phyloP scores from a whole-genome alignment of 306 rosid species.

The Inga leiocalycina region DNA sequence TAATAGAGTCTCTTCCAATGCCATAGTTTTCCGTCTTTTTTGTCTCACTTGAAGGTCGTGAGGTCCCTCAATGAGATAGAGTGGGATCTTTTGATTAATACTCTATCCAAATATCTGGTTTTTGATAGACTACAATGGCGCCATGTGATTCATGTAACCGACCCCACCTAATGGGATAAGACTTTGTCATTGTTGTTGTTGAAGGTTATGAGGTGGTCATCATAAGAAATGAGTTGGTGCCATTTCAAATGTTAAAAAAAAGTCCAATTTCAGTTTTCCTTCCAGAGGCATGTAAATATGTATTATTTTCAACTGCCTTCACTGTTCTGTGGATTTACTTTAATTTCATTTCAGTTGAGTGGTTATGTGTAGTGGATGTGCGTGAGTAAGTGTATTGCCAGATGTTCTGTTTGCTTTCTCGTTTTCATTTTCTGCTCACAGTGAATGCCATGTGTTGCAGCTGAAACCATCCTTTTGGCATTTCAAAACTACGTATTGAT shows the following conservation, averaged over 20 bases:
- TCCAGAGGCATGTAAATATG: too few relatives aligned
- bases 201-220: neutral
- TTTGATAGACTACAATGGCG: too few relatives aligned
- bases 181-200: neutral
- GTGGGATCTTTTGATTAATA: too few relatives aligned
- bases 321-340: neutral
- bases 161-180: too few relatives aligned
- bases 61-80: too few relatives aligned
- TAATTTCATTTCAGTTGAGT: neutral
- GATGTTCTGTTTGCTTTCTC: neutral
- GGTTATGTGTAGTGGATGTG: neutral
- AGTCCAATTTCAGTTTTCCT: neutral
- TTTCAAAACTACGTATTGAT: slow-evolving; percentile 95
- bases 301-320: neutral
- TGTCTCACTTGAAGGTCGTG: neutral
- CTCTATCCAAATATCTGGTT: too few relatives aligned
- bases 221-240: neutral
- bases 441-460: slow-evolving; percentile 56
- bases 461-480: slow-evolving; percentile 81
- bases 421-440: slow-evolving; percentile 29
- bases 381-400: neutral
- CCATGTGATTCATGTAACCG: too few relatives aligned
- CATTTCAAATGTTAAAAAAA: neutral
- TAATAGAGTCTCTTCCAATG: neutral
- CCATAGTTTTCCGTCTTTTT: neutral